phyloP scores from a whole-genome alignment of 352 stramenopile genomes.

The Thraustochytrium sp. region DNA sequence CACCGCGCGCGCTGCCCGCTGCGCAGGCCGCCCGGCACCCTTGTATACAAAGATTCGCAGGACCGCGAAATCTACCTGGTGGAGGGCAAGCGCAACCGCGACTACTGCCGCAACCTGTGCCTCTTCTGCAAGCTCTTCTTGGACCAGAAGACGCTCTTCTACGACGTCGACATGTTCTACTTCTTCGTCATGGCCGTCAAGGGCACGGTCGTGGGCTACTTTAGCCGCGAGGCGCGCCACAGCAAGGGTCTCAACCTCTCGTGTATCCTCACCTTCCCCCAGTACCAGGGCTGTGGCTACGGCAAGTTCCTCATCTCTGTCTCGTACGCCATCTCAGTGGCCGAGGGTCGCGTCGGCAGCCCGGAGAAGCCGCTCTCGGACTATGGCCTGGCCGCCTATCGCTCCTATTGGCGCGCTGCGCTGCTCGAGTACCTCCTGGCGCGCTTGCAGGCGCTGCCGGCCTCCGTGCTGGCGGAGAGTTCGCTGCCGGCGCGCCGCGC shows the following conservation, averaged over 20 bases:
- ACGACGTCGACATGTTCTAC: constrained; percentile 98
- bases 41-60: constrained; percentile 22
- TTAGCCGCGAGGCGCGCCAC: constrained; percentile 94
- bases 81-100: constrained; percentile 69
- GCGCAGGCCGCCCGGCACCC: background rate
- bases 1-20: constrained; percentile 49
- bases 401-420: constrained; percentile 96
- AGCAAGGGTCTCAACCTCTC: constrained; percentile 76
- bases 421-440: constrained; percentile 73
- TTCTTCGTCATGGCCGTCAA: constrained; percentile 98
- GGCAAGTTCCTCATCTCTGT: constrained; percentile 99
- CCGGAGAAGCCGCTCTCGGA: constrained; percentile 98
- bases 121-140: constrained; percentile 99
- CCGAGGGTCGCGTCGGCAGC: constrained; percentile 89
- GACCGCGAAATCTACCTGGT: background rate
- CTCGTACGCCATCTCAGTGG: constrained; percentile 98
- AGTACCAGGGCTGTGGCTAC: constrained; percentile 95
- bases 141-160: constrained; percentile 98
- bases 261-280: constrained; percentile 98
- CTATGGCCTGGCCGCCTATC: constrained; percentile 95
- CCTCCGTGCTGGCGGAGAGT: background rate
- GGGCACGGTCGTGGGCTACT: constrained; percentile 83
- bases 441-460: background rate
- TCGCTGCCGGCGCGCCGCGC: background rate
- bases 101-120: constrained; percentile 98